These are phyloP conservation scores for Paramecium primaurelia DNA, from an alignment of 73 alveolate genomes.

Conservation along the genomic window DNA sequence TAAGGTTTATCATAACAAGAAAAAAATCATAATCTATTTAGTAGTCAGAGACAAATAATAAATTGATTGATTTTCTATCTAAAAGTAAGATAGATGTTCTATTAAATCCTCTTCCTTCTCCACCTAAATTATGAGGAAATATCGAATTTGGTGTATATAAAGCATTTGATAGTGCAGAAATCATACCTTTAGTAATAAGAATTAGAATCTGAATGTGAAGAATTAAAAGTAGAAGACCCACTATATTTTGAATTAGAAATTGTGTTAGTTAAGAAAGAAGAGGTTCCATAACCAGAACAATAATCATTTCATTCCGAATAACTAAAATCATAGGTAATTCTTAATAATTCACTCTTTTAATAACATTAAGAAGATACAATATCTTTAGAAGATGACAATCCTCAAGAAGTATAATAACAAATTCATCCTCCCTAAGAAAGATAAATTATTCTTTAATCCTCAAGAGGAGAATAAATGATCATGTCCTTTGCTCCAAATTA, in stretches of 20 bases:
- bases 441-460: neutral
- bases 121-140: neutral
- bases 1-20: neutral
- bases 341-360: neutral
- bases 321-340: neutral
- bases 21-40: neutral
- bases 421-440: neutral
- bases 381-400: neutral
- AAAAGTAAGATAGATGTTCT: neutral
- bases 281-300: neutral
- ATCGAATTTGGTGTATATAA: neutral
- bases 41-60: neutral
- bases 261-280: neutral
- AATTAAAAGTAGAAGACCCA: neutral
- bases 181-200: neutral
- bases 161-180: neutral
- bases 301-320: neutral
- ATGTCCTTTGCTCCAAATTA: slow-evolving; percentile 25
- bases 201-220: neutral
- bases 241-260: neutral
- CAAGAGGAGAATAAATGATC: slow-evolving; percentile 25
- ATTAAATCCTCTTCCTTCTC: neutral
- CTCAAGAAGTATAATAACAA: neutral
- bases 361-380: neutral
- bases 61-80: neutral